Evolutionary conservation across 1,284 basidiomycete genomes (phyloP).

Genomic region (Tilletia indica): DNA sequence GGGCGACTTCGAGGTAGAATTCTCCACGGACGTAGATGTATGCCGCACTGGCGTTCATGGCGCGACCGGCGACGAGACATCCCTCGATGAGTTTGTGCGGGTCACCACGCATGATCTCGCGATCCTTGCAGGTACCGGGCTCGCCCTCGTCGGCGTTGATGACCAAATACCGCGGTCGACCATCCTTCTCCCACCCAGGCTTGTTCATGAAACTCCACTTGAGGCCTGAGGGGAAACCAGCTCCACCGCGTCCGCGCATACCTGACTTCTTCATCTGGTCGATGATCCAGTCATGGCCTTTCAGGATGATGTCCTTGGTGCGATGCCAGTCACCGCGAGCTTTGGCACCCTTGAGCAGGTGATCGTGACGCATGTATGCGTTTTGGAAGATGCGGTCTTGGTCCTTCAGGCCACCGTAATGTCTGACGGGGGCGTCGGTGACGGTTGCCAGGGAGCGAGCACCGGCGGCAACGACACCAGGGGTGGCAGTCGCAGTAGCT

Average conservation of each 20-base stretch:
- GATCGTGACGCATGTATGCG: slow-evolving; percentile 54
- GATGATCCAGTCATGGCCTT: slow-evolving; percentile 97
- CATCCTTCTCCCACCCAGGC: slow-evolving; percentile 94
- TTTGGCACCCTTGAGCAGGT: slow-evolving; percentile 60
- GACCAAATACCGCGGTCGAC: slow-evolving; percentile 87
- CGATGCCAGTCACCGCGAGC: slow-evolving; percentile 94
- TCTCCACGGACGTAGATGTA: slow-evolving; percentile 99
- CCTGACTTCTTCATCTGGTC: slow-evolving; percentile 94
- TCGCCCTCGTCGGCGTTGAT: slow-evolving; percentile 99
- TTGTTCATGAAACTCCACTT: slow-evolving; percentile 99
- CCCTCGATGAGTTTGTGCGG: slow-evolving; percentile 98
- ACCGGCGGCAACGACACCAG: not conserved
- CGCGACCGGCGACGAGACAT: slow-evolving; percentile 93
- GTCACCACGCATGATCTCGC: slow-evolving; percentile 95
- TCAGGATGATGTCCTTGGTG: slow-evolving; percentile 91
- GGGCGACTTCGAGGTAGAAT: slow-evolving; percentile 90
- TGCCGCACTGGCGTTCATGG: slow-evolving; percentile 94
- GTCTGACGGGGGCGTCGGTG: slow-evolving; percentile 48
- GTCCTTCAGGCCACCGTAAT: slow-evolving; percentile 51
- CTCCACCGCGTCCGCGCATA: slow-evolving; percentile 90
- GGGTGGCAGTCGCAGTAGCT: not conserved
- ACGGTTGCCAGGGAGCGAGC: slow-evolving; percentile 51
- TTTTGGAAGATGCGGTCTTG: slow-evolving; percentile 57
- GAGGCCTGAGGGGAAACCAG: slow-evolving; percentile 92
- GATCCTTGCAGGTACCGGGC: slow-evolving; percentile 98